phyloP scores from a whole-genome alignment of 2,329 filamentous ascomycete genomes.

The Pseudogymnoascus sp. region DNA sequence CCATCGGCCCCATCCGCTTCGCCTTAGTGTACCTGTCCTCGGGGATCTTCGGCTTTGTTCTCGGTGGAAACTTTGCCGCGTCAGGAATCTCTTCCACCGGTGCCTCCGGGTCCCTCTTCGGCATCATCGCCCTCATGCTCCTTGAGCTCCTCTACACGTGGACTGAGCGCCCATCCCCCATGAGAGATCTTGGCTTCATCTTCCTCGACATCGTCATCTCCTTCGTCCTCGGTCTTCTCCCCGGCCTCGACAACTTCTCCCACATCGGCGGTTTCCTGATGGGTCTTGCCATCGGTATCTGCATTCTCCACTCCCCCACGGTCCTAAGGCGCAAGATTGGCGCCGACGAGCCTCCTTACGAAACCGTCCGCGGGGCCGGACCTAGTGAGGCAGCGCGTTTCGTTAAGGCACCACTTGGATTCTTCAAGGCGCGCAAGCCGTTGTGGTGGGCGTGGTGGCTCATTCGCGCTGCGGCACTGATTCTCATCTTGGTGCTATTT shows the following conservation, averaged over 20 bases:
- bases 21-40: slow-evolving; percentile 81
- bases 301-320: slow-evolving; percentile 80
- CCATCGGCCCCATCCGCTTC: slow-evolving; percentile 83
- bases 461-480: slow-evolving; percentile 66
- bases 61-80: slow-evolving; percentile 88
- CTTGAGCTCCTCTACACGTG: slow-evolving; percentile 92
- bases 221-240: slow-evolving; percentile 84
- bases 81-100: slow-evolving; percentile 76
- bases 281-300: slow-evolving; percentile 80
- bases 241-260: slow-evolving; percentile 92
- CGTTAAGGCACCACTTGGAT: slow-evolving; percentile 58
- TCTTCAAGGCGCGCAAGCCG: slow-evolving; percentile 87
- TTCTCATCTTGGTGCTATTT: slow-evolving; percentile 77
- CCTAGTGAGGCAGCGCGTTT: slow-evolving; percentile 34
- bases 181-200: slow-evolving; percentile 82
- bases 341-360: slow-evolving; percentile 60
- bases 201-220: slow-evolving; percentile 78
- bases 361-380: slow-evolving; percentile 48
- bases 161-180: slow-evolving; percentile 67
- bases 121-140: slow-evolving; percentile 78
- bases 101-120: slow-evolving; percentile 84
- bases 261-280: slow-evolving; percentile 95
- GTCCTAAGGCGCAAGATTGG: slow-evolving; percentile 68
- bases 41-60: slow-evolving; percentile 91
- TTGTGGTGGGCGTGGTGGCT: slow-evolving; percentile 99